A percentile compares a stretch with the other conserved stretches of the same genome.
Conservation (phyloP, 139 green algal genomes). For the Coelastrella sp. region DNA sequence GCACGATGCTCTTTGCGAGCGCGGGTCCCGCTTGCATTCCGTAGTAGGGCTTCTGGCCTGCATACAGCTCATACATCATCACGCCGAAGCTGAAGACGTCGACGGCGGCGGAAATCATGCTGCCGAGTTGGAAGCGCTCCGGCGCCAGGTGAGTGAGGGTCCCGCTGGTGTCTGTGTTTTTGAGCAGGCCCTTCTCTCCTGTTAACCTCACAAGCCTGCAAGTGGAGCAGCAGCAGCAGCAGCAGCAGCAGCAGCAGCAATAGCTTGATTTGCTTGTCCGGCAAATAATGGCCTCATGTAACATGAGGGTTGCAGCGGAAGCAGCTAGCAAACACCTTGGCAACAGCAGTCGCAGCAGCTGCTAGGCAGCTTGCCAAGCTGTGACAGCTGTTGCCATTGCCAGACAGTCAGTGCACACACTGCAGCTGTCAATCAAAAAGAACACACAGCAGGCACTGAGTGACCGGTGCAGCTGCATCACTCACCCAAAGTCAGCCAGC, state of each 20-base stretch:
- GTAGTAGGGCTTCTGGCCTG: slow-evolving; percentile 3
- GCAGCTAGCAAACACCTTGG: no score
- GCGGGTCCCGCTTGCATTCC: background rate
- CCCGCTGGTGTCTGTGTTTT: slow-evolving; percentile 3
- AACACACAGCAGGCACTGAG: background rate
- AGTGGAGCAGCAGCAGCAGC: background rate
- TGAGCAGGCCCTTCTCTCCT: background rate
- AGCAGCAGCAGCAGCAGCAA: background rate
- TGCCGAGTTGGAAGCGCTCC: slow-evolving; percentile 16
- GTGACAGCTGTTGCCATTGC: no score
- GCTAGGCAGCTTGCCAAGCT: no score
- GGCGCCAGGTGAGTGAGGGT: slow-evolving; percentile 35
- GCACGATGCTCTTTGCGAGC: background rate
- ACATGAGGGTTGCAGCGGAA: no score
- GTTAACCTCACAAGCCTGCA: slow-evolving; percentile 20
- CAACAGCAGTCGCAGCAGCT: no score
- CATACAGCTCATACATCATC: slow-evolving; percentile 40
- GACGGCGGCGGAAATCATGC: background rate
- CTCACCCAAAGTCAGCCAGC: slow-evolving; percentile 39
- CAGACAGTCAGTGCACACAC: no score
- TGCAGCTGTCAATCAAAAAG: background rate
- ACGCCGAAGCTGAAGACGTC: slow-evolving; percentile 39
- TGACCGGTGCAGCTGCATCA: background rate
- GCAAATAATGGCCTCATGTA: background rate
- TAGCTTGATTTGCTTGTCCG: background rate